A percentile compares a stretch with the other conserved stretches of the same genome.
These are phyloP conservation scores for Venturia asperata DNA, from an alignment of 2,329 filamentous ascomycete genomes.

Conservation along the genomic window DNA sequence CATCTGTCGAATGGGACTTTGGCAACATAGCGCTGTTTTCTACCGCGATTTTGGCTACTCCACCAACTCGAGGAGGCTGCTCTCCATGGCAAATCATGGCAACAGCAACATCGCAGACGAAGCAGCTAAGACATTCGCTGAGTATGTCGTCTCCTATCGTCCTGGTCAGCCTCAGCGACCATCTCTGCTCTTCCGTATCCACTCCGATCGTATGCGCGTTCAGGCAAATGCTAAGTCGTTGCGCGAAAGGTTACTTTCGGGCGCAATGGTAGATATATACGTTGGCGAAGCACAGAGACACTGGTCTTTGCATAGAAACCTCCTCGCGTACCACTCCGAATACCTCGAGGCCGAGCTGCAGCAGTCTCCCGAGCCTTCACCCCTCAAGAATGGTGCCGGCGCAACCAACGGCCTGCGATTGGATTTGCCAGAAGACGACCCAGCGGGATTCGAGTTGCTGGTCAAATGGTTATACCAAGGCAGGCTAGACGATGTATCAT, in stretches of 20 bases:
- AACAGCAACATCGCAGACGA: constrained; percentile 18
- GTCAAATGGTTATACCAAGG: constrained; percentile 53
- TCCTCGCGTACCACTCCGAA: constrained; percentile 47
- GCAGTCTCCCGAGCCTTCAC: constrained; percentile 26
- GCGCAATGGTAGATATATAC: constrained; percentile 45
- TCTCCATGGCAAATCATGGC: constrained; percentile 18
- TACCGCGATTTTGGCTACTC: constrained; percentile 21
- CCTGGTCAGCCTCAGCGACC: constrained; percentile 24
- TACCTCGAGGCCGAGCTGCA: constrained; percentile 36
- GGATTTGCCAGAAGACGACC: constrained; percentile 44
- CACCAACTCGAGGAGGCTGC: constrained; percentile 3
- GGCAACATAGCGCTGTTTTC: constrained; percentile 20
- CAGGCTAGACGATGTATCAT: constrained; percentile 43
- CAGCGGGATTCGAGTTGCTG: constrained; percentile 46
- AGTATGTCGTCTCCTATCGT: constrained; percentile 18
- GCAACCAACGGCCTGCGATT: constrained; percentile 32
- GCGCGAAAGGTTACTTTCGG: constrained; percentile 46
- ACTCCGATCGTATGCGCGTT: constrained; percentile 34
- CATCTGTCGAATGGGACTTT: constrained; percentile 20
- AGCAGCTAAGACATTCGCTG: constrained; percentile 20
- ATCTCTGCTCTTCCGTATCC: constrained; percentile 30
- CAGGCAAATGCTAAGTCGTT: constrained; percentile 40
- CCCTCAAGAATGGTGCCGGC: constrained; percentile 20
- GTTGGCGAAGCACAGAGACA: constrained; percentile 43
- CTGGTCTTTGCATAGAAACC: constrained; percentile 47